Evolutionary conservation across 768 basidiomycete species (phyloP).

Genomic region (Podaxis pistillaris): DNA sequence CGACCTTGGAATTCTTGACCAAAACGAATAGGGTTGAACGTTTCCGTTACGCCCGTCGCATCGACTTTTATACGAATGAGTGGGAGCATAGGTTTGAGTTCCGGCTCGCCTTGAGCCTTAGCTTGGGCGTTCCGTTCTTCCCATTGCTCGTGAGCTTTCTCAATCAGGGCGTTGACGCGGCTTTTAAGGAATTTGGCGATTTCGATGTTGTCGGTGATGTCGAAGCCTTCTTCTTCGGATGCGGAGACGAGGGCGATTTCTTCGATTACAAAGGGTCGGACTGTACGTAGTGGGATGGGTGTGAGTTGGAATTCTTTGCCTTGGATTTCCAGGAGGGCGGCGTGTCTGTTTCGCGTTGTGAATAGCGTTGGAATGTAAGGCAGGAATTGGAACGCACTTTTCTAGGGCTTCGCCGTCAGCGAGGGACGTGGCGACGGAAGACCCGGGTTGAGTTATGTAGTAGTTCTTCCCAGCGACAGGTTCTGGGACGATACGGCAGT

Average conservation of each 20-base stretch:
- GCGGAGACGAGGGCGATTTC: constrained; percentile 73
- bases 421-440: constrained; percentile 90
- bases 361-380: not conserved
- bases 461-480: constrained; percentile 90
- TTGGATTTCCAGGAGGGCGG: constrained; percentile 85
- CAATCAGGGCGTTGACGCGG: constrained; percentile 79
- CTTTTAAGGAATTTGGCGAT: constrained; percentile 78
- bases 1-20: constrained; percentile 92
- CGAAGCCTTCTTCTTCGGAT: constrained; percentile 74
- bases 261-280: constrained; percentile 91
- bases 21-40: constrained; percentile 95
- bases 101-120: constrained; percentile 58
- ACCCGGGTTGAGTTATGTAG: constrained; percentile 92
- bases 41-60: constrained; percentile 85
- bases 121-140: constrained; percentile 70
- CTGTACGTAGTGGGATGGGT: constrained; percentile 85
- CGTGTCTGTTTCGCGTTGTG: constrained; percentile 59
- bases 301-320: constrained; percentile 85
- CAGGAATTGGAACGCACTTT: constrained; percentile 55
- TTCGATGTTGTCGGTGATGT: constrained; percentile 78
- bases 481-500: constrained; percentile 90
- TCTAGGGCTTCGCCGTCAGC: constrained; percentile 90
- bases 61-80: constrained; percentile 89
- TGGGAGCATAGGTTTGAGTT: constrained; percentile 74
- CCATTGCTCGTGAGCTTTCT: constrained; percentile 75